These are phyloP conservation scores for Neofusicoccum parvum DNA, from an alignment of 2,329 filamentous ascomycete species.

Conservation along the genomic window DNA sequence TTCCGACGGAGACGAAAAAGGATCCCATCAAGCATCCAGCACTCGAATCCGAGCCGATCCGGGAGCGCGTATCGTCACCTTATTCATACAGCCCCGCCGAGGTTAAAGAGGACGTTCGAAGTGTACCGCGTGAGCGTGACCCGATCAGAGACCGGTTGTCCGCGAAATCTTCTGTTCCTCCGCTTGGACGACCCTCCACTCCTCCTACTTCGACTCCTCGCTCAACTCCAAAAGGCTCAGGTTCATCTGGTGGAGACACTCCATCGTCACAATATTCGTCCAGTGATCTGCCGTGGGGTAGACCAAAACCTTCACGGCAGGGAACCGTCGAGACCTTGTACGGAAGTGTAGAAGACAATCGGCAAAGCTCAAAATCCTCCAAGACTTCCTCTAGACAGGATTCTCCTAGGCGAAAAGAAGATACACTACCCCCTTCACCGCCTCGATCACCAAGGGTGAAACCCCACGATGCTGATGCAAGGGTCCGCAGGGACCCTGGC, in stretches of 20 bases:
- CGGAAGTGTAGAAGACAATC: constrained; percentile 8
- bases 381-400: constrained; percentile 26
- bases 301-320: constrained; percentile 8
- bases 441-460: constrained; percentile 36
- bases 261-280: constrained; percentile 3
- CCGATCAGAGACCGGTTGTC: not conserved
- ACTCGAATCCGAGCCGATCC: not conserved
- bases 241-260: not conserved
- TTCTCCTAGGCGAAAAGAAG: constrained; percentile 30
- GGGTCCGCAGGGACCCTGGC: constrained; percentile 29
- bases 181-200: not conserved
- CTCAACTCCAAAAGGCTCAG: not conserved
- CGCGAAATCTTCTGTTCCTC: not conserved
- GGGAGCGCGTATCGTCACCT: constrained; percentile 5
- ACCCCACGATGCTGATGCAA: constrained; percentile 29
- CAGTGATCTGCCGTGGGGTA: constrained; percentile 14
- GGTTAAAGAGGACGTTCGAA: not conserved
- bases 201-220: constrained; percentile 5
- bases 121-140: constrained; percentile 10
- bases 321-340: constrained; percentile 20
- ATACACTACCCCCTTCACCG: constrained; percentile 24
- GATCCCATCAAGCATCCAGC: not conserved
- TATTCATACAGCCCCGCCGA: constrained; percentile 14
- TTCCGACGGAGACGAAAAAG: not conserved
- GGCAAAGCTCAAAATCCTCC: constrained; percentile 1